A percentile compares a stretch with the other conserved stretches of the same genome.
phyloP scores from a whole-genome alignment of 345 rosid genomes.

The Dovyalis caffra region DNA sequence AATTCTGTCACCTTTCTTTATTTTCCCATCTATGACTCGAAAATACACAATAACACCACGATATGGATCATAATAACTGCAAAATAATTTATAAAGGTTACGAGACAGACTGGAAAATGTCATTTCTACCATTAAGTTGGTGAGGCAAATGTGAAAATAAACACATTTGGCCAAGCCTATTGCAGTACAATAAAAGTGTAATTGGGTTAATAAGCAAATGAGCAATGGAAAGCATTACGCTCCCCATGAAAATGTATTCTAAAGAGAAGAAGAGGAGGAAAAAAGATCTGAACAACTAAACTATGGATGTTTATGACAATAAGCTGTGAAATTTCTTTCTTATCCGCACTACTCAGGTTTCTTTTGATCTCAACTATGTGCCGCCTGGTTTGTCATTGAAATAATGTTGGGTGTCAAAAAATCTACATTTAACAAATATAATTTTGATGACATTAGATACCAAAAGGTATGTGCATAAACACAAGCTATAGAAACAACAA shows the following conservation, averaged over 20 bases:
- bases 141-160: background rate
- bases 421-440: background rate
- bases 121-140: background rate
- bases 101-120: background rate
- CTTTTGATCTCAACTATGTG: background rate
- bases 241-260: background rate
- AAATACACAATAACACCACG: constrained; percentile 97
- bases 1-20: constrained; percentile 92
- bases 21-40: constrained; percentile 88
- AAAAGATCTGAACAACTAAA: background rate
- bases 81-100: constrained; percentile 13
- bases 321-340: background rate
- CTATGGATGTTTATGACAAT: background rate
- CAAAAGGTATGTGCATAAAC: background rate
- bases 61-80: constrained; percentile 96
- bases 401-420: background rate
- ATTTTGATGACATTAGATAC: background rate
- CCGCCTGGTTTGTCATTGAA: background rate
- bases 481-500: background rate
- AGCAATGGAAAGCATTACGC: background rate
- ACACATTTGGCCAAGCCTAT: background rate
- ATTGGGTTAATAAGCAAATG: background rate
- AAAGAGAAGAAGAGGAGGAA: background rate
- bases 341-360: background rate
- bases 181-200: background rate